Conservation (phyloP, 2,329 filamentous ascomycete species). For the Ampelomyces quisqualis region DNA sequence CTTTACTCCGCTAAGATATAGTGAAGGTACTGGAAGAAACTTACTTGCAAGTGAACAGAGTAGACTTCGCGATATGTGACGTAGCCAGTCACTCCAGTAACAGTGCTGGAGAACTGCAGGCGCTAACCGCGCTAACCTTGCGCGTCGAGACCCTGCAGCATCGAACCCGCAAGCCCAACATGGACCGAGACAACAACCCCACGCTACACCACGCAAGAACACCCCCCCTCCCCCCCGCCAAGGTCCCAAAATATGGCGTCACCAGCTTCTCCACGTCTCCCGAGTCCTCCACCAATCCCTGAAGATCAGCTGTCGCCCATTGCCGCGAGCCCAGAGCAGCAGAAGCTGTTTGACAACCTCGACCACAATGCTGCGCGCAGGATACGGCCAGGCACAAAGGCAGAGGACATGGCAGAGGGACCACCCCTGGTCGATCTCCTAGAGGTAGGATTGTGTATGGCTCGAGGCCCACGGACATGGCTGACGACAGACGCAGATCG, state of each 20-base stretch:
- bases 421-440: constrained; percentile 83
- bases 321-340: constrained; percentile 61
- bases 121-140: too few species aligned
- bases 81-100: too few species aligned
- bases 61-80: constrained; percentile 5
- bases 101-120: constrained; percentile 2
- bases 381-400: constrained; percentile 88
- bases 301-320: constrained; percentile 90
- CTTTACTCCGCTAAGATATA: too few species aligned
- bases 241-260: constrained; percentile 23
- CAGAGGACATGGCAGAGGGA: constrained; percentile 89
- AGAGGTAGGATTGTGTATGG: constrained; percentile 59
- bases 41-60: too few species aligned
- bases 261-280: constrained; percentile 75
- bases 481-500: too few species aligned
- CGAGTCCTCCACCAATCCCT: constrained; percentile 89
- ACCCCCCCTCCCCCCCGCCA: not conserved
- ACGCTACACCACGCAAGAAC: not conserved
- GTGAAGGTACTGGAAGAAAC: too few species aligned
- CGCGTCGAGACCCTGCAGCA: constrained; percentile 22
- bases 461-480: too few species aligned
- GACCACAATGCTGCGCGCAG: constrained; percentile 77
- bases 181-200: constrained; percentile 9
- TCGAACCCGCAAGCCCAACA: constrained; percentile 14
- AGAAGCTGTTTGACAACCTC: constrained; percentile 54